Base-by-base conservation (phyloP, 148 eudicot genomes). In the Fagopyrum esculentum region DNA sequence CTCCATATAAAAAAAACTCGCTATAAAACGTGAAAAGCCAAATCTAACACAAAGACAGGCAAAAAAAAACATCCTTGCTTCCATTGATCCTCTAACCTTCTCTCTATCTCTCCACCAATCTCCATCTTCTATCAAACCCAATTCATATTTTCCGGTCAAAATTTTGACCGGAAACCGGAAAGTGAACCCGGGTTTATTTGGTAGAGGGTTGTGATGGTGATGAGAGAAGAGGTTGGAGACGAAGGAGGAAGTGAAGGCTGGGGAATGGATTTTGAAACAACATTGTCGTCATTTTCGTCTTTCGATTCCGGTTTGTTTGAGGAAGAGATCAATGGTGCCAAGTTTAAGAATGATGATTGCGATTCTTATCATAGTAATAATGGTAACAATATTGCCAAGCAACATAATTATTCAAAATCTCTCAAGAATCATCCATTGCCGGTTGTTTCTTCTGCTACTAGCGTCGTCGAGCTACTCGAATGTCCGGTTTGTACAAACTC, bases 401-500 rank as follows among this genome's bases (percentile, higher is more conserved):
- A 71, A 71, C 35, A 7, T 11, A 6, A 8, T n/a, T 16, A 15
- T 49, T 30, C 5, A 4, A 71, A 47, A 46, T 47, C 54, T 4
- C 55, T n/a, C 30, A 46, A 49, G 55, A 47, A 71, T 19, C 54
- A 11, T 52, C 74, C 55, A 8, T 6, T 6, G 74, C 74, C 74
- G 51, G 74, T 71, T 17, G 55, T 71, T 71, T 71, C 35, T 17
- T 71, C 87, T 0, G 84, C 82, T 5, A 72, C 71, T 66, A 81
- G 77, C 52, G 84, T 84, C 4, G 68, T 76, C 46, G 87, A 84
- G 52, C 80, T 84, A 54, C 84, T 84, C 80, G 87, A 84, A 81
- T 84, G 87, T 43, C 87, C 87, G 7, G 87, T 84, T 77, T 84
- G 87, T 73, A 83, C 81, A 13, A 81, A 84, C 77, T 75, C 87